phyloP scores from a whole-genome alignment of 2,329 filamentous ascomycete species.

The Fusarium setosum region DNA sequence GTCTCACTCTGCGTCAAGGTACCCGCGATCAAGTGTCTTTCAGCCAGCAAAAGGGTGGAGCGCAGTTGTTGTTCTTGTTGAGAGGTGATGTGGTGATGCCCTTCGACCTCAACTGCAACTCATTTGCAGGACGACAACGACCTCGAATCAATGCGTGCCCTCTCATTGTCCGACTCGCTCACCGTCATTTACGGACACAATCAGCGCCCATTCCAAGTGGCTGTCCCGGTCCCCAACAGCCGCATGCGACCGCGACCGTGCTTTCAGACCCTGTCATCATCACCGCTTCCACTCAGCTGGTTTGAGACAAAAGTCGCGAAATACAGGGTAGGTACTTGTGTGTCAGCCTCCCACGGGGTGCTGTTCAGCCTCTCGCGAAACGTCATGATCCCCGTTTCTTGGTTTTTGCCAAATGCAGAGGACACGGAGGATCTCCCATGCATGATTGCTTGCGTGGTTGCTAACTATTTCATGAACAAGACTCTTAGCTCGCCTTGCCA shows the following conservation, averaged over 20 bases:
- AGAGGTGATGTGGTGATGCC: slow-evolving; percentile 6
- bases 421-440: not conserved
- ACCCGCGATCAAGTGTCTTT: slow-evolving; percentile 2
- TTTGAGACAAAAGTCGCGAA: not conserved
- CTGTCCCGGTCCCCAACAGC: slow-evolving; percentile 14
- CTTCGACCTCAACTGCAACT: not conserved
- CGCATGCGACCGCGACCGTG: slow-evolving; percentile 19
- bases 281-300: slow-evolving; percentile 12
- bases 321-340: slow-evolving; percentile 21
- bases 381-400: slow-evolving; percentile 11
- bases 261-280: slow-evolving; percentile 18
- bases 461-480: not conserved
- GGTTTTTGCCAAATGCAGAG: slow-evolving; percentile 15
- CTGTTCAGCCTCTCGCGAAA: slow-evolving; percentile 9
- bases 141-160: not conserved
- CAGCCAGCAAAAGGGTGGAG: not conserved
- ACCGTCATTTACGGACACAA: slow-evolving; percentile 22
- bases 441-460: not conserved
- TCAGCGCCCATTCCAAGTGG: slow-evolving; percentile 1
- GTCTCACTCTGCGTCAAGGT: slow-evolving; percentile 18
- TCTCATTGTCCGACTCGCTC: slow-evolving; percentile 10
- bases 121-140: not conserved
- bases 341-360: slow-evolving; percentile 3
- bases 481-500: not conserved
- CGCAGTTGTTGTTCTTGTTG: slow-evolving; percentile 1